These are phyloP conservation scores for Didymella exigua DNA, from an alignment of 2,329 filamentous ascomycete species.

Conservation along the genomic window DNA sequence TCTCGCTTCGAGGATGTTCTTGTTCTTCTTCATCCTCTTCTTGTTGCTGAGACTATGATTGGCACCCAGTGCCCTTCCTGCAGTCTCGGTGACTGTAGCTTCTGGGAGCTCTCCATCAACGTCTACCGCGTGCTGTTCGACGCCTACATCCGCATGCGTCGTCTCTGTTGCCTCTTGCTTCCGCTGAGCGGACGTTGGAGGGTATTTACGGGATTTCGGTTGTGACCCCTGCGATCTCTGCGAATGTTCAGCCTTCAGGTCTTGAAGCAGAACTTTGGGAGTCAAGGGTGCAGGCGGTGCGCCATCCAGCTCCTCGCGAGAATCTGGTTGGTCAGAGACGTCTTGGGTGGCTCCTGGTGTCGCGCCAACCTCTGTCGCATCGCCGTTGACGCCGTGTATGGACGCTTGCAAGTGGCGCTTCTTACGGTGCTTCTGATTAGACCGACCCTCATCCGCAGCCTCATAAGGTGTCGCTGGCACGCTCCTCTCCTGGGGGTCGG, in stretches of 20 bases:
- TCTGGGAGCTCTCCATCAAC: neutral
- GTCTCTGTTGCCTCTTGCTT: neutral
- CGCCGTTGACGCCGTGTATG: neutral
- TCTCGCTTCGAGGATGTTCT: neutral
- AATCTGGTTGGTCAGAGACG: neutral
- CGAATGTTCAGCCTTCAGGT: neutral
- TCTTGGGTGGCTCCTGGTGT: constrained; percentile 1
- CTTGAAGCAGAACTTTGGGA: neutral
- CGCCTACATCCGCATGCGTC: neutral
- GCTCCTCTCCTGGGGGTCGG: neutral
- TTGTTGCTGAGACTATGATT: neutral
- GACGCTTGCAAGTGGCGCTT: neutral
- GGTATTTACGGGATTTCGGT: neutral
- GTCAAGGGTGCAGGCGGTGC: neutral
- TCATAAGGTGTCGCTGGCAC: constrained; percentile 1
- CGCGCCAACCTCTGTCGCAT: neutral
- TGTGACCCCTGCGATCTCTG: neutral
- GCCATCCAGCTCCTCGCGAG: neutral
- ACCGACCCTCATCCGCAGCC: neutral
- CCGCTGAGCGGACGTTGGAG: neutral
- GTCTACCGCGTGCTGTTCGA: neutral
- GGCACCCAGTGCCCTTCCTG: neutral
- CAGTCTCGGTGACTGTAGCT: neutral
- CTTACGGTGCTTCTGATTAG: neutral
- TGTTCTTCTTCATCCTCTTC: constrained; percentile 1